Percentiles rank a stretch among this genome's conserved stretches.
These are phyloP conservation scores for Cudoniella acicularis DNA, from an alignment of 495 filamentous ascomycete genomes.

Conservation along the genomic window DNA sequence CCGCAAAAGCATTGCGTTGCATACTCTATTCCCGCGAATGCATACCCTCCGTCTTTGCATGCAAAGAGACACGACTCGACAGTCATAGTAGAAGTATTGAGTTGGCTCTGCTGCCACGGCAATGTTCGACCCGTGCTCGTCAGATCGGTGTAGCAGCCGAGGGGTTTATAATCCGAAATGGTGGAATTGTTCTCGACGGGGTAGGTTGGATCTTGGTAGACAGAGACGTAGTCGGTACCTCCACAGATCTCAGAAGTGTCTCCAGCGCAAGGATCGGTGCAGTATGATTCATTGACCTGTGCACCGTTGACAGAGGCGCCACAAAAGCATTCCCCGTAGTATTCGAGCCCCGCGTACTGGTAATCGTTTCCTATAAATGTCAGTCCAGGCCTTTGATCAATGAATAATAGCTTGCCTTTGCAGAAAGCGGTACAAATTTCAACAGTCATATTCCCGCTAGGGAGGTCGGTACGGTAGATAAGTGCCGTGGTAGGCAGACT, in stretches of 20 bases:
- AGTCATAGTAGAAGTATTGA: constrained; percentile 30
- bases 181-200: constrained; percentile 31
- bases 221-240: constrained; percentile 39
- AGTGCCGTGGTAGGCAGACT: constrained; percentile 33
- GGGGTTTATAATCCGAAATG: constrained; percentile 40
- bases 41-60: constrained; percentile 42
- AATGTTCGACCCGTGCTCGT: constrained; percentile 46
- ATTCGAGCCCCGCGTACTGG: constrained; percentile 51
- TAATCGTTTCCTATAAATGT: too few species aligned
- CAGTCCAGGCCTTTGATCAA: too few species aligned
- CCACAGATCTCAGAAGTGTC: constrained; percentile 44
- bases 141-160: constrained; percentile 58
- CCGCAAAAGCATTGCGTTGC: constrained; percentile 33
- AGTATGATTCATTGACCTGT: constrained; percentile 32
- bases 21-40: constrained; percentile 50
- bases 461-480: constrained; percentile 30
- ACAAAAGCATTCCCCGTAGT: constrained; percentile 53
- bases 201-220: constrained; percentile 52
- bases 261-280: constrained; percentile 44
- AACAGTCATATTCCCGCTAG: constrained; percentile 42
- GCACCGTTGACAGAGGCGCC: constrained; percentile 39
- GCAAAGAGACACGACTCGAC: constrained; percentile 36
- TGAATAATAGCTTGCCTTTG: too few species aligned
- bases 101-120: constrained; percentile 38
- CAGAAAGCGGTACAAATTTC: constrained; percentile 49